A percentile compares a stretch with the other conserved stretches of the same genome.
These are phyloP conservation scores for Castanopsis chinensis DNA, from an alignment of 306 rosid genomes.

Conservation along the genomic window DNA sequence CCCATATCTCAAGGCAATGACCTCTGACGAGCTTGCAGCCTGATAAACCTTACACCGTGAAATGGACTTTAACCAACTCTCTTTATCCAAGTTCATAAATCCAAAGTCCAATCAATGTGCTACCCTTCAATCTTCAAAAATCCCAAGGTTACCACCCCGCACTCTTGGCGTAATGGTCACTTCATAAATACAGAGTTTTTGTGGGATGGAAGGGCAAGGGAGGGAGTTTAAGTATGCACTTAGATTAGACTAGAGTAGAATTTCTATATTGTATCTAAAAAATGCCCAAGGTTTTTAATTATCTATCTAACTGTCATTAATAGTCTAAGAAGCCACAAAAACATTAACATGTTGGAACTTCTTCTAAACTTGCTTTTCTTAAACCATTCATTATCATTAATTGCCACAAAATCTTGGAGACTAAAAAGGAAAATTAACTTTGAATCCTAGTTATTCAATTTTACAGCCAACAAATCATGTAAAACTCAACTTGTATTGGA, in stretches of 20 bases:
- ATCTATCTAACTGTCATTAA: background rate
- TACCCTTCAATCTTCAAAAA: background rate
- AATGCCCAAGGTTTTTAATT: background rate
- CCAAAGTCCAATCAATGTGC: background rate
- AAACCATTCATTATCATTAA: background rate
- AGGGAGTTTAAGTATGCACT: too few relatives aligned
- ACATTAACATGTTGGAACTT: background rate
- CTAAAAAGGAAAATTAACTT: background rate
- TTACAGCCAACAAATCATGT: background rate
- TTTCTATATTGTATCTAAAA: too few relatives aligned
- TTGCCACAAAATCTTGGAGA: background rate
- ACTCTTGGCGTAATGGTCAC: too few relatives aligned
- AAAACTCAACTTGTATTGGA: background rate
- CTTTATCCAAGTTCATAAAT: background rate
- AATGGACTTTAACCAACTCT: background rate
- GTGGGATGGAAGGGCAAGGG: too few relatives aligned
- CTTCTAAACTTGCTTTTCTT: background rate
- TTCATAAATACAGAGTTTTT: too few relatives aligned
- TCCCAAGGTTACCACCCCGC: background rate
- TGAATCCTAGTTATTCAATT: background rate
- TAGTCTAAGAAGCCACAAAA: background rate
- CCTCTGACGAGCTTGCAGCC: background rate
- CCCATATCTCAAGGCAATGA: background rate
- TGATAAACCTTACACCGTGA: background rate
- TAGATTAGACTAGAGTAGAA: too few relatives aligned